These are phyloP conservation scores for Trichoderma orchidacearum DNA, from an alignment of 495 filamentous ascomycete genomes.

Conservation along the genomic window DNA sequence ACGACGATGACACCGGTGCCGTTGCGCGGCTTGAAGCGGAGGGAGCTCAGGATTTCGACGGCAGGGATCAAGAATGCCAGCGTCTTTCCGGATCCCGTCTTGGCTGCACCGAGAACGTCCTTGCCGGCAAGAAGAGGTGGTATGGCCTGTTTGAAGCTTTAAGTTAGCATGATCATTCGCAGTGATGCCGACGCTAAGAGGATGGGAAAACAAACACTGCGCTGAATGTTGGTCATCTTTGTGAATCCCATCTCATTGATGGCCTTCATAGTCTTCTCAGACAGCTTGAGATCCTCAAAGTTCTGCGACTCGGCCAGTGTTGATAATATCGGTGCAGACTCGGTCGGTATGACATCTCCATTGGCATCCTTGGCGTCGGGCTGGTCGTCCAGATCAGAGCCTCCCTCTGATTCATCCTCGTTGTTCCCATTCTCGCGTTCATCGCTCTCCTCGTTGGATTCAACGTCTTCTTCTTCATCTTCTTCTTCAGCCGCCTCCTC, in stretches of 20 bases:
- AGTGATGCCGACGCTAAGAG: background rate
- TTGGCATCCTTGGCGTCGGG: constrained; percentile 12
- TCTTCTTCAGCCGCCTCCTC: constrained; percentile 17
- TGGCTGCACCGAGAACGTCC: constrained; percentile 91
- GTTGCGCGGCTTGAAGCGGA: constrained; percentile 66
- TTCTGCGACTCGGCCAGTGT: constrained; percentile 15
- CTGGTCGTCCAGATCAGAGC: constrained; percentile 10
- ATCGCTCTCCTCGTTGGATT: constrained; percentile 7
- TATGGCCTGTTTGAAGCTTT: background rate
- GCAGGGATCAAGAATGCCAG: constrained; percentile 89
- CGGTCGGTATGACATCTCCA: constrained; percentile 8
- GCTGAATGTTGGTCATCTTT: constrained; percentile 93
- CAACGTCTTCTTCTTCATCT: constrained; percentile 12
- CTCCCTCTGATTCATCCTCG: constrained; percentile 6
- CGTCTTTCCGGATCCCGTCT: constrained; percentile 95
- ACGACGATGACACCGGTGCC: constrained; percentile 82
- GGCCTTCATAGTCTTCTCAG: constrained; percentile 73
- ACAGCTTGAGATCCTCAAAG: constrained; percentile 77
- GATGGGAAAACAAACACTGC: constrained; percentile 32
- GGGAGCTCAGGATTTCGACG: constrained; percentile 81
- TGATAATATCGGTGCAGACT: constrained; percentile 4
- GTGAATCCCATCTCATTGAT: constrained; percentile 86
- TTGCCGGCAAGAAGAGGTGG: constrained; percentile 18
- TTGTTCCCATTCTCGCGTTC: constrained; percentile 6
- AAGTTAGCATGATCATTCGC: background rate